Conservation (phyloP, 1,284 basidiomycete species). For the Ganoderma lingzhi region DNA sequence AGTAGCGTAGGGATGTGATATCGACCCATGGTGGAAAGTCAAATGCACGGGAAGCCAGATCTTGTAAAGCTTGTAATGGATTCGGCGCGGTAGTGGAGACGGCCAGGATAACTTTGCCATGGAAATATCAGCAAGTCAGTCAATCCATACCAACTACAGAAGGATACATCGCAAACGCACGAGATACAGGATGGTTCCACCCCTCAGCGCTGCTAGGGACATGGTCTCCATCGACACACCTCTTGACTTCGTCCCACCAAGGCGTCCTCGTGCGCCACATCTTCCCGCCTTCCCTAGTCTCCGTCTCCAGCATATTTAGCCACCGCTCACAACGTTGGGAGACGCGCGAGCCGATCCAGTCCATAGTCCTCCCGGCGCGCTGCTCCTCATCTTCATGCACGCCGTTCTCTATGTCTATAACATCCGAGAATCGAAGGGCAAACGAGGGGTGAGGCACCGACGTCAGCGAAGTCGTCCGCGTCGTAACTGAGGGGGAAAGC, state of each 20-base stretch:
- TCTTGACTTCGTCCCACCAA: slow-evolving; percentile 85
- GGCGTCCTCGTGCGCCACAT: slow-evolving; percentile 57
- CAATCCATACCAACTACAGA: neutral
- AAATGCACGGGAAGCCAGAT: slow-evolving; percentile 66
- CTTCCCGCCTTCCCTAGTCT: slow-evolving; percentile 34
- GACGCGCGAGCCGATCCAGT: slow-evolving; percentile 82
- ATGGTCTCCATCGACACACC: slow-evolving; percentile 79
- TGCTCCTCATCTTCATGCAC: slow-evolving; percentile 80
- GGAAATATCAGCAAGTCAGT: neutral
- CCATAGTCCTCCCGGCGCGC: slow-evolving; percentile 76
- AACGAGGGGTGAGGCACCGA: slow-evolving; percentile 77
- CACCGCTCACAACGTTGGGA: slow-evolving; percentile 66
- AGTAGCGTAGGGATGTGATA: slow-evolving; percentile 70
- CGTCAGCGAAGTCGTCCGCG: slow-evolving; percentile 74
- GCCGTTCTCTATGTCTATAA: slow-evolving; percentile 70
- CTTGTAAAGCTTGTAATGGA: slow-evolving; percentile 77
- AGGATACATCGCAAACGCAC: slow-evolving; percentile 51
- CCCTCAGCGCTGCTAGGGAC: slow-evolving; percentile 73
- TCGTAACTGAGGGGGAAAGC: slow-evolving; percentile 60
- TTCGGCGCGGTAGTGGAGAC: slow-evolving; percentile 81
- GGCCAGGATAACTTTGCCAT: slow-evolving; percentile 69
- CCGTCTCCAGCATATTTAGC: slow-evolving; percentile 57
- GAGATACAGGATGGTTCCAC: slow-evolving; percentile 84
- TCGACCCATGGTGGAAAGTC: slow-evolving; percentile 85
- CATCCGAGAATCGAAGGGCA: slow-evolving; percentile 76